These are phyloP conservation scores for Corymbia citriodora DNA, from an alignment of 441 rosid species.

Conservation along the genomic window DNA sequence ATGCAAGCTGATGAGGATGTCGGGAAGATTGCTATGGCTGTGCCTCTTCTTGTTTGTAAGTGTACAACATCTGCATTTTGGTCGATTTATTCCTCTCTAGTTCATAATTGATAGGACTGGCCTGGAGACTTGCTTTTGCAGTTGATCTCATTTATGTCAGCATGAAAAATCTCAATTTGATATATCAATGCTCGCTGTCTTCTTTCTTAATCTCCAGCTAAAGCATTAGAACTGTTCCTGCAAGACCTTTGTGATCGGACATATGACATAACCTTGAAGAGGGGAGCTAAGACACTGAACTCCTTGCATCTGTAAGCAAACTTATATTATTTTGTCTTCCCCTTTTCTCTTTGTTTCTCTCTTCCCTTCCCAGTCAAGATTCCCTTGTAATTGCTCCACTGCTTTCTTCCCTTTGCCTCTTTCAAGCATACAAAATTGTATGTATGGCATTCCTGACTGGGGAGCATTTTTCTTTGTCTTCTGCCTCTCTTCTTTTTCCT, in stretches of 20 bases:
- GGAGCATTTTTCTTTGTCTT: neutral
- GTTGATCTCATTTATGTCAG: neutral
- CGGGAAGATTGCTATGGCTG: conserved; percentile 58
- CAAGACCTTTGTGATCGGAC: conserved; percentile 51
- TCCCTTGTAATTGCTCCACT: neutral
- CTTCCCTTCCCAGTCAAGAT: neutral
- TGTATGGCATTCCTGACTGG: neutral
- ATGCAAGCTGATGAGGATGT: conserved; percentile 65
- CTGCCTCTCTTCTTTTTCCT: neutral
- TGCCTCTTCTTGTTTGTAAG: conserved; percentile 60
- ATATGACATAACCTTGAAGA: conserved; percentile 33
- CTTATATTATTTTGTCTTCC: neutral
- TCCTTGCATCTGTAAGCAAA: conserved; percentile 35
- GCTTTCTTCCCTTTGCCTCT: neutral
- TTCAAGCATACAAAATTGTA: neutral
- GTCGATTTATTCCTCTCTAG: neutral
- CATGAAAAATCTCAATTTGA: neutral
- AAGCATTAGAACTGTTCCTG: conserved; percentile 51
- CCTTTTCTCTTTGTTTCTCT: neutral
- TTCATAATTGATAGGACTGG: neutral
- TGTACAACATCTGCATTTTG: neutral
- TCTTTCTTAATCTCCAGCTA: conserved; percentile 25
- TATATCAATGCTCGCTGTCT: neutral
- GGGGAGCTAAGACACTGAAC: conserved; percentile 42
- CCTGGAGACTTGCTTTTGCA: neutral